Conservation (phyloP, 495 filamentous ascomycete genomes). For the Cercophora samala region DNA sequence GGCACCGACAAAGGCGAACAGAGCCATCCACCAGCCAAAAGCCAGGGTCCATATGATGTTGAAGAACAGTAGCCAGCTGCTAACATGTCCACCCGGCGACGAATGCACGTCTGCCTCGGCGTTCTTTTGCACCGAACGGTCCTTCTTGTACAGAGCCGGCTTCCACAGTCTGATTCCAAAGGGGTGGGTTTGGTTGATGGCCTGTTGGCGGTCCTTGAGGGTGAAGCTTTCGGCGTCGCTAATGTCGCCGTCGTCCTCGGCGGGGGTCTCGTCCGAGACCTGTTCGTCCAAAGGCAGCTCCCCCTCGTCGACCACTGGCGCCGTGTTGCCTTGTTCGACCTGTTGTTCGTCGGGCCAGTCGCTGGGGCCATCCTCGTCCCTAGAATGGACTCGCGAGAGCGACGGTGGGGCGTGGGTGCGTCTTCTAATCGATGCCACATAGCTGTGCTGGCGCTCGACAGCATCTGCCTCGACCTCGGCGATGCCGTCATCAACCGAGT, state of each 20-base stretch:
- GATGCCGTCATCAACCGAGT: slow-evolving; percentile 89
- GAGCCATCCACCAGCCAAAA: slow-evolving; percentile 96
- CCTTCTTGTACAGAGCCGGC: slow-evolving; percentile 96
- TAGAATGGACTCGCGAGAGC: slow-evolving; percentile 57
- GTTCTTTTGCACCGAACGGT: slow-evolving; percentile 89
- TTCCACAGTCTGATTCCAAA: slow-evolving; percentile 99
- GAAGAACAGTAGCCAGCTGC: slow-evolving; percentile 74
- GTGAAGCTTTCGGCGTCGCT: slow-evolving; percentile 84
- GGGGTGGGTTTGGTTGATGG: slow-evolving; percentile 98
- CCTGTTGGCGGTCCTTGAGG: slow-evolving; percentile 89
- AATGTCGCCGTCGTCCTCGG: slow-evolving; percentile 56
- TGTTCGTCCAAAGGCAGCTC: slow-evolving; percentile 22
- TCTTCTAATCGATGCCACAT: slow-evolving; percentile 69
- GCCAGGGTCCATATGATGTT: slow-evolving; percentile 87
- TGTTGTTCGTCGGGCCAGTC: slow-evolving; percentile 29
- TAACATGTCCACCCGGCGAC: slow-evolving; percentile 84
- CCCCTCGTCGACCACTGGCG: slow-evolving; percentile 31
- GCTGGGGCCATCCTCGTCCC: slow-evolving; percentile 37
- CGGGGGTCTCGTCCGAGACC: slow-evolving; percentile 37
- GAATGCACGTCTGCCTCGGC: slow-evolving; percentile 98
- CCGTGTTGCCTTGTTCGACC: slow-evolving; percentile 18
- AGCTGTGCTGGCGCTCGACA: slow-evolving; percentile 39
- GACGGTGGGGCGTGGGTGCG: slow-evolving; percentile 58
- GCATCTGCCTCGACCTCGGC: slow-evolving; percentile 71
- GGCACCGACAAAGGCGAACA: slow-evolving; percentile 69